Evolutionary conservation across 1,284 basidiomycete genomes (phyloP).

Genomic region (Fomes fomentarius): DNA sequence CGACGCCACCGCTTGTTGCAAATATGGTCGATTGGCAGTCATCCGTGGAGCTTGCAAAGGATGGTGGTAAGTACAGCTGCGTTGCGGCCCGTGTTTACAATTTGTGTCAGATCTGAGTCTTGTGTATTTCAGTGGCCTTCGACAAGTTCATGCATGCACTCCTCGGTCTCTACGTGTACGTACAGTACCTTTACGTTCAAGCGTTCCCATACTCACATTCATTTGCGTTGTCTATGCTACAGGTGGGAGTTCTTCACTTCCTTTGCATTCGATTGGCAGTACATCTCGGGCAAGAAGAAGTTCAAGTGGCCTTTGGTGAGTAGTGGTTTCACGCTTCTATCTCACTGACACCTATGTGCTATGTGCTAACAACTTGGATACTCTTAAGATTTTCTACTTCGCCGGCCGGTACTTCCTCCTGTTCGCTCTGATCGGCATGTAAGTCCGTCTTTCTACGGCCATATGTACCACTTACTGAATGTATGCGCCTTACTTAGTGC

Average conservation of each 20-base stretch:
- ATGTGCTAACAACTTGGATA: neutral
- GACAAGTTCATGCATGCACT: slow-evolving; percentile 67
- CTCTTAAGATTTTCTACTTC: slow-evolving; percentile 70
- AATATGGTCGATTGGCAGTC: slow-evolving; percentile 48
- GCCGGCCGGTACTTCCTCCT: slow-evolving; percentile 71
- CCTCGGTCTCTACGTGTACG: slow-evolving; percentile 70
- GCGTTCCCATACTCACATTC: neutral
- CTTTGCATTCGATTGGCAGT: slow-evolving; percentile 70
- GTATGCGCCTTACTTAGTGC: slow-evolving; percentile 39
- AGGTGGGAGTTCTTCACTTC: slow-evolving; percentile 54
- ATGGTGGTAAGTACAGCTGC: too few relatives aligned
- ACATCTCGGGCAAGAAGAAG: slow-evolving; percentile 56
- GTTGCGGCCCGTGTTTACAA: too few relatives aligned
- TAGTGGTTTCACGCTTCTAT: neutral
- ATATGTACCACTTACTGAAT: neutral
- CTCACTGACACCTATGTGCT: neutral
- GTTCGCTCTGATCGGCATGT: slow-evolving; percentile 73
- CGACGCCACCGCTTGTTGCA: slow-evolving; percentile 4
- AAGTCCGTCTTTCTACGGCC: slow-evolving; percentile 8
- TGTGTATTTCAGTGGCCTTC: slow-evolving; percentile 50
- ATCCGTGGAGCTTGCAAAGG: slow-evolving; percentile 47
- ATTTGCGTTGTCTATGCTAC: neutral
- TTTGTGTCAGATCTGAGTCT: slow-evolving; percentile 5
- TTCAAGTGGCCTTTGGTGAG: slow-evolving; percentile 51
- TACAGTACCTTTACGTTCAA: slow-evolving; percentile 4